These are phyloP conservation scores for Trichosphaerium sp. DNA, from an alignment of 78 protist genomes.

Conservation along the genomic window DNA sequence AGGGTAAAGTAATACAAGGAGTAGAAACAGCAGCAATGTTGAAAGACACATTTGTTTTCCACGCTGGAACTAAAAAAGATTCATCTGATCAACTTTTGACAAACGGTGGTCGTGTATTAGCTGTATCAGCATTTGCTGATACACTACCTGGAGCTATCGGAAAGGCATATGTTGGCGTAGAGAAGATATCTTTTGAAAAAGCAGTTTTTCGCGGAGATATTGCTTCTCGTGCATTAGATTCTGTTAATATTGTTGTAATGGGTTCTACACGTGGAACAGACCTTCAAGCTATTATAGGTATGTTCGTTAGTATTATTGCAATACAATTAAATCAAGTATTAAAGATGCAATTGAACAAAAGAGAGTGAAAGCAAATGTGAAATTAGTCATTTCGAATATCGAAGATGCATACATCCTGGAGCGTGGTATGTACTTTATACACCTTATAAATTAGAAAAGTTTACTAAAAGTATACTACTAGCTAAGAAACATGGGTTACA, in stretches of 20 bases:
- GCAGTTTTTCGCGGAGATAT: no score
- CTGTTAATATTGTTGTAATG: no score
- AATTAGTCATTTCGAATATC: no score
- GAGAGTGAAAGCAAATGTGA: not conserved
- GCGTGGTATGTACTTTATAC: no score
- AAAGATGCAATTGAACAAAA: constrained; percentile 48
- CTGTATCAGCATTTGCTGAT: not conserved
- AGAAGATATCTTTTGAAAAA: constrained; percentile 32
- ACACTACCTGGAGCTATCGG: constrained; percentile 29
- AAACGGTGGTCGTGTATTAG: constrained; percentile 70
- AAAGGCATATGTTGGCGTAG: constrained; percentile 17
- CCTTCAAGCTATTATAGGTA: no score
- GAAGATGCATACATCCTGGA: no score
- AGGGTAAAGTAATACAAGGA: constrained; percentile 37
- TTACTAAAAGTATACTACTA: no score
- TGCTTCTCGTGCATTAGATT: not conserved
- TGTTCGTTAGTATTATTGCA: no score
- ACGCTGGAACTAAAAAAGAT: constrained; percentile 61
- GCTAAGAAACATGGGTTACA: no score
- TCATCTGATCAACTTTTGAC: constrained; percentile 22
- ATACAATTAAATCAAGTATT: no score
- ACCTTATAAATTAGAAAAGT: no score
- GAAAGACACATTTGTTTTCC: constrained; percentile 26
- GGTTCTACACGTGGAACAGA: no score
- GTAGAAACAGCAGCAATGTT: not conserved